Evolutionary conservation across 2,329 filamentous ascomycete genomes (phyloP).

Genomic region (Colletotrichum sp.): DNA sequence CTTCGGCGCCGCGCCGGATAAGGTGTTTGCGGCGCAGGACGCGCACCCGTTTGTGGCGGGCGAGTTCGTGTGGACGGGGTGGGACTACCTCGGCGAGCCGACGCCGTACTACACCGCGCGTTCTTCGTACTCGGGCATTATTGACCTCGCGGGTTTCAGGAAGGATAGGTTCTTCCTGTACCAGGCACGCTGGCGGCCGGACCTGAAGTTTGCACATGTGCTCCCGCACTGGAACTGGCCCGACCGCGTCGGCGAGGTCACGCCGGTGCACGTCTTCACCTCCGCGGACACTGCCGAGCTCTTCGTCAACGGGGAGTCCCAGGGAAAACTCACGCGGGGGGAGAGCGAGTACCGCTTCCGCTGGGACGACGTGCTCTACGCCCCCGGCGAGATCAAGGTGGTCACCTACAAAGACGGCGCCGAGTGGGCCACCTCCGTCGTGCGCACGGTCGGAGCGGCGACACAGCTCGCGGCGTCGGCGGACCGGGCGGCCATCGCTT

Average conservation of each 20-base stretch:
- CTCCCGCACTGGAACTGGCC: constrained; percentile 64
- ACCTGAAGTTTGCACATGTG: constrained; percentile 53
- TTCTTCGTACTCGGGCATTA: constrained; percentile 61
- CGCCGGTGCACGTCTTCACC: constrained; percentile 60
- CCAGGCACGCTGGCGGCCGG: constrained; percentile 57
- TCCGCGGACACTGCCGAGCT: constrained; percentile 58
- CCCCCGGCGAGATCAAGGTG: constrained; percentile 51
- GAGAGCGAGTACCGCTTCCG: constrained; percentile 52
- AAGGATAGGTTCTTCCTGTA: constrained; percentile 63
- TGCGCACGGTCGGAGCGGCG: constrained; percentile 45
- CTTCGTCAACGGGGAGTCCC: constrained; percentile 55
- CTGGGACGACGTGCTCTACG: constrained; percentile 56
- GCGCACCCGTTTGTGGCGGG: constrained; percentile 54
- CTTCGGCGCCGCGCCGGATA: constrained; percentile 56
- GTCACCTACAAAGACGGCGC: constrained; percentile 52
- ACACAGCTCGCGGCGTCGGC: constrained; percentile 40
- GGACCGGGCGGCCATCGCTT: constrained; percentile 42
- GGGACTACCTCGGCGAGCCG: constrained; percentile 55
- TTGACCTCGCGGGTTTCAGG: constrained; percentile 61
- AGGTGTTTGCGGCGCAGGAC: constrained; percentile 57
- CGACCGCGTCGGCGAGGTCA: constrained; percentile 47
- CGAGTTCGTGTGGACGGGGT: constrained; percentile 59
- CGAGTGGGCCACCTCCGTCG: constrained; percentile 48
- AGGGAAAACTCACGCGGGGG: constrained; percentile 41
- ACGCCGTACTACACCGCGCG: constrained; percentile 52